Percentiles rank a stretch among this genome's conserved stretches.
These are phyloP conservation scores for Fusarium hainanense DNA, from an alignment of 2,329 filamentous ascomycete species.

Conservation along the genomic window DNA sequence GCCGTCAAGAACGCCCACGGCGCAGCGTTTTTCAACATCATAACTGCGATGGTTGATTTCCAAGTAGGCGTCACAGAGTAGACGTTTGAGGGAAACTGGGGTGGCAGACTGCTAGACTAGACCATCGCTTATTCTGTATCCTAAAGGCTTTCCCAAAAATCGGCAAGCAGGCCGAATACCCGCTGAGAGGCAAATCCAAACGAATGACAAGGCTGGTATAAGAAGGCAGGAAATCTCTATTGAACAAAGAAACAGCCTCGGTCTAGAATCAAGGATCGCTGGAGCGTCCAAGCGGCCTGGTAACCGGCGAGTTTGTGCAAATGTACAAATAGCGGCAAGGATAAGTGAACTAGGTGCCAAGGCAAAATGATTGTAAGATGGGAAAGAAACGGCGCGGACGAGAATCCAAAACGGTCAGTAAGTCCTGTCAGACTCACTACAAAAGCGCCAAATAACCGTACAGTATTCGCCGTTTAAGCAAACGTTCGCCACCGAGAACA, in stretches of 20 bases:
- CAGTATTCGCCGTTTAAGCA: background rate
- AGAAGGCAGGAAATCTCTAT: constrained; percentile 16
- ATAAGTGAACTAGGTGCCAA: constrained; percentile 3
- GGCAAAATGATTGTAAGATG: constrained; percentile 1
- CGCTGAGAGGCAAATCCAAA: constrained; percentile 5
- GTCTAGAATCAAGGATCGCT: constrained; percentile 14
- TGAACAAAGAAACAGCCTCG: constrained; percentile 22
- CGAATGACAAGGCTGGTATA: constrained; percentile 5
- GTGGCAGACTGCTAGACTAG: constrained; percentile 33
- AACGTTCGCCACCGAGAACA: constrained; percentile 25
- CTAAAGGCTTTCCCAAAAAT: background rate
- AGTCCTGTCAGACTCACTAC: constrained; percentile 9
- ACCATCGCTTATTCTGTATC: constrained; percentile 38
- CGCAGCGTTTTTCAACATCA: constrained; percentile 29
- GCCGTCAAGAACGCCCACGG: constrained; percentile 34
- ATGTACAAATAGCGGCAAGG: constrained; percentile 16
- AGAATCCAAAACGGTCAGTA: constrained; percentile 20
- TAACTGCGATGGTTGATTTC: constrained; percentile 20
- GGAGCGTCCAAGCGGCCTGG: constrained; percentile 12
- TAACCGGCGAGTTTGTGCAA: constrained; percentile 12
- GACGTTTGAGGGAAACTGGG: constrained; percentile 27
- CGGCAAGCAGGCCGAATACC: constrained; percentile 1
- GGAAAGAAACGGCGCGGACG: constrained; percentile 6
- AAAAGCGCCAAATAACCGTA: constrained; percentile 1
- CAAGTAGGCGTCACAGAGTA: constrained; percentile 13